A percentile compares a stretch with the other conserved stretches of the same genome.
These are phyloP conservation scores for Pseudocercospora ulei DNA, from an alignment of 2,329 filamentous ascomycete genomes.

Conservation along the genomic window DNA sequence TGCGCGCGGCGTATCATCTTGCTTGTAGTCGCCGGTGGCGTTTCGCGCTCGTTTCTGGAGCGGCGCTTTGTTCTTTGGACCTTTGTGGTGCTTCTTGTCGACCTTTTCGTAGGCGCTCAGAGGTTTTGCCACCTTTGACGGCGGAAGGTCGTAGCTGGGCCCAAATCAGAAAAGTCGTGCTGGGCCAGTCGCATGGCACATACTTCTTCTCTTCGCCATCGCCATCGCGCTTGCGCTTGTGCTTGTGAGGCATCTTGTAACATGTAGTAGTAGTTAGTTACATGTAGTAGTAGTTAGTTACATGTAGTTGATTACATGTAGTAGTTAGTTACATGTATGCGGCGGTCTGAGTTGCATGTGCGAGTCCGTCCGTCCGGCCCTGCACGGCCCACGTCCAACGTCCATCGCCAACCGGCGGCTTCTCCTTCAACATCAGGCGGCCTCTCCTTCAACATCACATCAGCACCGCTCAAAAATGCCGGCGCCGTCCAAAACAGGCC, in stretches of 20 bases:
- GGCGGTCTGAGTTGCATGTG: too few species aligned
- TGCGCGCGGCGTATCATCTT: constrained; percentile 76
- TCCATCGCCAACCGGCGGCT: background rate
- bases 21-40: constrained; percentile 40
- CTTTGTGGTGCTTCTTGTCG: constrained; percentile 25
- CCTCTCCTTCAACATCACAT: background rate
- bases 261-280: too few species aligned
- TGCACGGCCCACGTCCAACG: too few species aligned
- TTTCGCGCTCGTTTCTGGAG: constrained; percentile 28
- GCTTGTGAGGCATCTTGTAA: constrained; percentile 31
- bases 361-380: too few species aligned
- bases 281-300: background rate
- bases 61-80: constrained; percentile 11
- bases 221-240: constrained; percentile 29
- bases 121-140: constrained; percentile 50
- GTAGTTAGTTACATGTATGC: too few species aligned
- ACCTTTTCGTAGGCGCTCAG: constrained; percentile 46
- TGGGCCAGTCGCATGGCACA: background rate
- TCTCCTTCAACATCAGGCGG: background rate
- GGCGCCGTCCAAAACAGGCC: constrained; percentile 48
- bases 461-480: constrained; percentile 43
- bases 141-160: constrained; percentile 50
- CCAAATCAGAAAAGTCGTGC: constrained; percentile 39
- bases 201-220: constrained; percentile 35
- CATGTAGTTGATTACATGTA: too few species aligned